Evolutionary conservation across 2,329 filamentous ascomycete species (phyloP).

Genomic region (Penicillium sp.): DNA sequence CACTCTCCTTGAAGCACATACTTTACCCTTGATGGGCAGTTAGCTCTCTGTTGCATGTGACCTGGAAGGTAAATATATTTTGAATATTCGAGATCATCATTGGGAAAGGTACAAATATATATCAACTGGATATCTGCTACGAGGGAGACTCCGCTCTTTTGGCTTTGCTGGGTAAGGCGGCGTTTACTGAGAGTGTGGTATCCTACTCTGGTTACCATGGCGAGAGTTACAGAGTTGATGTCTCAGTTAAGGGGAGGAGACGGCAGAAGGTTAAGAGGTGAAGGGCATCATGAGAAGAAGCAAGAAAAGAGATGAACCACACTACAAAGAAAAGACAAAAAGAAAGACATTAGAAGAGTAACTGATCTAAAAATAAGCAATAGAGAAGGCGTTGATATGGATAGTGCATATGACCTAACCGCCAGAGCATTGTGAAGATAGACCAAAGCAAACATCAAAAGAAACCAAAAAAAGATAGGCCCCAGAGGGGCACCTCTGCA

Average conservation of each 20-base stretch:
- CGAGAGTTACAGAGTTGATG: too few species aligned
- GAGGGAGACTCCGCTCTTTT: too few species aligned
- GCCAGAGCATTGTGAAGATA: not conserved
- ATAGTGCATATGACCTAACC: not conserved
- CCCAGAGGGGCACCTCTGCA: not conserved
- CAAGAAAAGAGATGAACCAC: too few species aligned
- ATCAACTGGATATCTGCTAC: not conserved
- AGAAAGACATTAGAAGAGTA: not conserved
- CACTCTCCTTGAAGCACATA: accelerated
- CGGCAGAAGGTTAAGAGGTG: not conserved
- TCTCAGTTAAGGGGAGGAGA: too few species aligned
- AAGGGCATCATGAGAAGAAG: not conserved
- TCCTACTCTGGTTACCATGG: accelerated
- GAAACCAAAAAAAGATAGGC: not conserved
- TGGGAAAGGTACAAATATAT: not conserved
- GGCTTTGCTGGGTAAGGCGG: accelerated
- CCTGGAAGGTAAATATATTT: not conserved
- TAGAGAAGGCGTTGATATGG: not conserved
- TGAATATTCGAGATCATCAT: too few species aligned
- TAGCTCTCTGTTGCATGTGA: too few species aligned
- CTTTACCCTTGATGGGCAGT: too few species aligned
- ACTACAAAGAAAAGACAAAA: not conserved
- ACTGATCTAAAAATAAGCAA: not conserved
- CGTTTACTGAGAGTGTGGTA: not conserved
- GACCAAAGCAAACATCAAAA: not conserved